These are phyloP conservation scores for Podaxis sp. DNA, from an alignment of 768 basidiomycete genomes.

Conservation along the genomic window DNA sequence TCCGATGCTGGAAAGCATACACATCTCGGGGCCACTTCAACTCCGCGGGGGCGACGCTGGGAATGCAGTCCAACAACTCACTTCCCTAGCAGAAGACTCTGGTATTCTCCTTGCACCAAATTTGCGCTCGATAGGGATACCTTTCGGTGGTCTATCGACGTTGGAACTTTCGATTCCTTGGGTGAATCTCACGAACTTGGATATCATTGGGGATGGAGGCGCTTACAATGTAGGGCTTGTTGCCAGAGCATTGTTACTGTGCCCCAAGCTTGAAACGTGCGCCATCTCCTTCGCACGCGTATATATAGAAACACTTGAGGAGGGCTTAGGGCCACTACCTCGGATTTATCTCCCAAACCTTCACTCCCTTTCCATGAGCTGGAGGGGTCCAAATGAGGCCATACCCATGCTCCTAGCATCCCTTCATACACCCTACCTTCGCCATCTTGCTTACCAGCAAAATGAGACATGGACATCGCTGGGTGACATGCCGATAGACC, in stretches of 20 bases:
- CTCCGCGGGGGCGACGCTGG: too few relatives aligned
- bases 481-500: too few relatives aligned
- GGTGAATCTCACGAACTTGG: neutral
- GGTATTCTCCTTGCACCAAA: neutral
- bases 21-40: neutral
- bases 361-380: neutral
- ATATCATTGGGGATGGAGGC: neutral
- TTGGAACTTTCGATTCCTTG: neutral
- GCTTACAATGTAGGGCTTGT: neutral
- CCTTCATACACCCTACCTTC: neutral
- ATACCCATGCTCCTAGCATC: neutral
- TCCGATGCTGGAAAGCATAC: neutral
- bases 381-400: neutral
- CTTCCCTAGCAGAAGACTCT: neutral
- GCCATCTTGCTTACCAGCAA: neutral
- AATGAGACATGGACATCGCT: neutral
- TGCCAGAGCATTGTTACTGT: neutral
- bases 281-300: too few relatives aligned
- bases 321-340: too few relatives aligned
- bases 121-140: neutral
- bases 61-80: too few relatives aligned
- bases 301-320: too few relatives aligned
- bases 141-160: neutral
- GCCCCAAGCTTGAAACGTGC: too few relatives aligned
- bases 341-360: too few relatives aligned